phyloP scores from a whole-genome alignment of 2,329 filamentous ascomycete genomes.

The Fusarium mangiferae region DNA sequence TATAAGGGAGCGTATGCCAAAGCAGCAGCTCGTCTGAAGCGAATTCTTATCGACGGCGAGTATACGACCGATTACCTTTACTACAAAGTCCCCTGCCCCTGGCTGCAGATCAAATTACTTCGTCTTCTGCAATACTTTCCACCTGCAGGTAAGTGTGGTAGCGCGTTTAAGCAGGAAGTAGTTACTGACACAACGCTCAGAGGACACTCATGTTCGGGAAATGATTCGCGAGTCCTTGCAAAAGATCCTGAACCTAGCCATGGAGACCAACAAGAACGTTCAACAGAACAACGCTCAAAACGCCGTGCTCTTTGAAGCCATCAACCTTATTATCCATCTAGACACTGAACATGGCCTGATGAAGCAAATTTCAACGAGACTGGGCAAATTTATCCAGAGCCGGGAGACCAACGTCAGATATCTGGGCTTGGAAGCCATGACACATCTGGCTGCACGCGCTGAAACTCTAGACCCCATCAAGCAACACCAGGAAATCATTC shows the following conservation, averaged over 20 bases:
- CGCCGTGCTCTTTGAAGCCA: constrained; percentile 96
- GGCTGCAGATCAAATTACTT: constrained; percentile 96
- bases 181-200: constrained; percentile 56
- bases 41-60: constrained; percentile 89
- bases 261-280: constrained; percentile 97
- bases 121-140: constrained; percentile 95
- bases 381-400: constrained; percentile 96
- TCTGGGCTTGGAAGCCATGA: constrained; percentile 96
- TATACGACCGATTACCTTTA: constrained; percentile 93
- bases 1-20: constrained; percentile 96
- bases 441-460: constrained; percentile 90
- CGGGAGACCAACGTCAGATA: constrained; percentile 98
- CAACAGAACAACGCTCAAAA: constrained; percentile 99
- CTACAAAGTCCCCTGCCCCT: constrained; percentile 99
- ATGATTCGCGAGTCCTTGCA: constrained; percentile 93
- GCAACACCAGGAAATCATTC: constrained; percentile 95
- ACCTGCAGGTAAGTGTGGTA: constrained; percentile 75
- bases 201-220: constrained; percentile 90
- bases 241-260: constrained; percentile 88
- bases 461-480: constrained; percentile 98
- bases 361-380: constrained; percentile 90
- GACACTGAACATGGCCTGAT: constrained; percentile 95
- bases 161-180: not conserved
- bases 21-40: constrained; percentile 87
- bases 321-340: constrained; percentile 97